Evolutionary conservation across 352 stramenopile genomes (phyloP), one percentile per base, ranked within the genome.

Genomic region (Globisporangium orthogonon): DNA sequence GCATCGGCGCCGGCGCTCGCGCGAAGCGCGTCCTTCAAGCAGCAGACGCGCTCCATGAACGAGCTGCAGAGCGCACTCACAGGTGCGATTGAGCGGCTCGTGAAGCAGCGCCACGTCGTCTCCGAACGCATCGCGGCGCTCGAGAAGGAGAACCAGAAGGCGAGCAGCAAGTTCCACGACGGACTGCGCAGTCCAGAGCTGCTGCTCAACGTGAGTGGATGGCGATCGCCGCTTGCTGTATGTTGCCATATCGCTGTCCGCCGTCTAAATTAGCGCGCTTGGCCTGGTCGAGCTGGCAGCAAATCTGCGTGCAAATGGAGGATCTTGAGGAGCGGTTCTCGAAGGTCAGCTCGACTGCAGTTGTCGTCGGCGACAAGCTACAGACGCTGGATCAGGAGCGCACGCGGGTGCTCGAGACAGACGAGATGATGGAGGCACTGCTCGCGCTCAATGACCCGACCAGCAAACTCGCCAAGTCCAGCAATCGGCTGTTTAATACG

Each of bases 241-340:
- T 30, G 3, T 31, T 9, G 4, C 4, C 6, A 13, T 15, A 28
- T 18, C 14, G 7, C 17, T 17, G 18, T 17, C 7, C 15, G 15
- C 15, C n/a, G 5, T 13, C 44, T 31, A 9, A 43, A 9, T 10
- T 49, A 52, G 46, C 50, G 35, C 52, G 43, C 48, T n/a, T 30
- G 29, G 9, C 31, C 15, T 39, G 17, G 47, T 60, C 65, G 14
- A 66, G 28, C 60, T 13, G 2, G 0, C n/a, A 92, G 78, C 63
- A 84, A 54, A 86, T 92, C 31, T 89, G 77, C 56, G 66, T 64
- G 17, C 77, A 90, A 56, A 87, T 93, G 78, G 83, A 91, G 53
- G 83, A 91, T 52, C 60, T 93, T 30, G 83, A 93, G 64, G 81
- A 93, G 63, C 78, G 83, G 45, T 93, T 93, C 58, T 87, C 80